phyloP scores from a whole-genome alignment of 2,329 filamentous ascomycete genomes.

The Aureobasidium mangrovei region DNA sequence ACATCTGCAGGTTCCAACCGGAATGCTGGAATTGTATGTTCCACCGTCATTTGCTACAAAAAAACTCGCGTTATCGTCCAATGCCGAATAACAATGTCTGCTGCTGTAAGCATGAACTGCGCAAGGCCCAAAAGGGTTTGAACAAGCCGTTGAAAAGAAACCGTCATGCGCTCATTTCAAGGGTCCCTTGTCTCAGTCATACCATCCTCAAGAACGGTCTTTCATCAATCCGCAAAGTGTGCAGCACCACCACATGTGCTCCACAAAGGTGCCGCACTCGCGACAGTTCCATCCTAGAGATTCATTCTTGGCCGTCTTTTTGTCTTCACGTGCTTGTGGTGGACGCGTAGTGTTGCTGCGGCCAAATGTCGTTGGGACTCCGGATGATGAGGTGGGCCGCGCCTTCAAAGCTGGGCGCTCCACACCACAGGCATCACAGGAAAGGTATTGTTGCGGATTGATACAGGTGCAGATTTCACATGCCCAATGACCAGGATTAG shows the following conservation, averaged over 20 bases:
- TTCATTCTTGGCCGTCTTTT: background rate
- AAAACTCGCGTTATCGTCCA: too few species aligned
- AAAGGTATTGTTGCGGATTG: conserved; percentile 50
- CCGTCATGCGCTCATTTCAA: background rate
- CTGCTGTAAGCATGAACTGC: background rate
- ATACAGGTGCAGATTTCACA: conserved; percentile 54
- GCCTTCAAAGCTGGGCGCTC: conserved; percentile 41
- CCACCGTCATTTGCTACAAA: too few species aligned
- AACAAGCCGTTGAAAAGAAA: background rate
- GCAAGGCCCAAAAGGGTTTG: background rate
- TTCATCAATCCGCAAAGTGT: conserved; percentile 53
- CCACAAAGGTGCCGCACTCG: conserved; percentile 53
- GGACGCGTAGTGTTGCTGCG: conserved; percentile 19
- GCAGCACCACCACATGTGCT: conserved; percentile 57
- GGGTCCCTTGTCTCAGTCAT: conserved; percentile 1
- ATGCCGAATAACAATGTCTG: background rate
- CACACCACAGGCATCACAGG: conserved; percentile 51
- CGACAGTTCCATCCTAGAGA: conserved; percentile 50
- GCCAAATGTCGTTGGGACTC: conserved; percentile 1
- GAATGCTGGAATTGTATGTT: too few species aligned
- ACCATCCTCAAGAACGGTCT: conserved; percentile 32
- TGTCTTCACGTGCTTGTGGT: background rate
- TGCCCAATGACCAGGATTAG: conserved; percentile 36
- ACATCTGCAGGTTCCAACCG: too few species aligned
- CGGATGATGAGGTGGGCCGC: background rate